Evolutionary conservation across 1,284 basidiomycete species (phyloP).

Genomic region (Polyporus tsugae): DNA sequence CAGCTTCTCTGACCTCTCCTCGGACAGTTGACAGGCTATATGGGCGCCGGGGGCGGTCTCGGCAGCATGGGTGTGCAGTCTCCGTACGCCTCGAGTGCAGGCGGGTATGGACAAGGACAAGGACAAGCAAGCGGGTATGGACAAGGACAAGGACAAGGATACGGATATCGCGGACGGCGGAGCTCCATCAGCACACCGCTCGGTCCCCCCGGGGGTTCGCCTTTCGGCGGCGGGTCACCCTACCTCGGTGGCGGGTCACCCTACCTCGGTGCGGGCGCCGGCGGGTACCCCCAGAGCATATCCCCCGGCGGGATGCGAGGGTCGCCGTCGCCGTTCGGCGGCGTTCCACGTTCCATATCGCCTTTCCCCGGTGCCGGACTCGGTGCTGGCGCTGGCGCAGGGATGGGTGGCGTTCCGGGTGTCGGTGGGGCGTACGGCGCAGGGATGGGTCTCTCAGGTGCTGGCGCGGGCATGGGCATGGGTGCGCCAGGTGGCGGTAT

Average conservation of each 20-base stretch:
- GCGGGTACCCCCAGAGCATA: not conserved
- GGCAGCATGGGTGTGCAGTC: not conserved
- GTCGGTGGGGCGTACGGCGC: not conserved
- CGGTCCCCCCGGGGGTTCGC: constrained; percentile 14
- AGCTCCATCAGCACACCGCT: constrained; percentile 13
- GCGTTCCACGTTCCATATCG: not conserved
- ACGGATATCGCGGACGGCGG: constrained; percentile 13
- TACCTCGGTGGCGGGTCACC: constrained; percentile 4
- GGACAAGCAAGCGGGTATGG: constrained; percentile 7
- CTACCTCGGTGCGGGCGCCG: not conserved
- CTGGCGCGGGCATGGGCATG: constrained; percentile 7
- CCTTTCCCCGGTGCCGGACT: constrained; percentile 6
- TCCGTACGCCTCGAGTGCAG: constrained; percentile 10
- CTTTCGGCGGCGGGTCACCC: not conserved
- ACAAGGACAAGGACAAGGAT: not conserved
- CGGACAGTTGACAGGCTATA: not conserved
- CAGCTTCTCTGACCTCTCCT: not conserved
- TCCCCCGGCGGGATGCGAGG: constrained; percentile 11
- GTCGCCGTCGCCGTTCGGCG: not conserved
- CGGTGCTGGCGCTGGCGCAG: not conserved
- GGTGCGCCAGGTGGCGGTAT: not conserved
- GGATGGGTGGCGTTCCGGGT: not conserved
- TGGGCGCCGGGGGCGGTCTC: not conserved
- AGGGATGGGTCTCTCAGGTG: not conserved
- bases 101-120: not conserved